Conservation (phyloP, 1,284 basidiomycete species). For the Hymenochaete sp. region DNA sequence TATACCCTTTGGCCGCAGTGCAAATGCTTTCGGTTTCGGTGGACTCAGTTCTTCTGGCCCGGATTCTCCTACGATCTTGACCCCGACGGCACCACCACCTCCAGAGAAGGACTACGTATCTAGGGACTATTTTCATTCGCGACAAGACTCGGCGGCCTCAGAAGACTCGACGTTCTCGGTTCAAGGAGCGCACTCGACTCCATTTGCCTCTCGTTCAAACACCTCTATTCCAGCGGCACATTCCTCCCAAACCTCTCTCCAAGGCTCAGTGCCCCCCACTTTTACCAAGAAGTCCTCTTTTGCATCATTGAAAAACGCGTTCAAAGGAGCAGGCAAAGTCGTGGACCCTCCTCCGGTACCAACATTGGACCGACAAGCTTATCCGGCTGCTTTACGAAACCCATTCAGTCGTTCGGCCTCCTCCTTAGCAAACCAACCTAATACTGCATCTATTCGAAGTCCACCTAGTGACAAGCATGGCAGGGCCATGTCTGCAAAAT, state of each 20-base stretch:
- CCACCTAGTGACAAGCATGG: constrained; percentile 35
- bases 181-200: constrained; percentile 24
- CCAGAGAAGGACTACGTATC: constrained; percentile 30
- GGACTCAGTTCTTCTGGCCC: constrained; percentile 40
- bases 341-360: constrained; percentile 56
- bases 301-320: constrained; percentile 81
- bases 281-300: constrained; percentile 79
- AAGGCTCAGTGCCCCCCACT: constrained; percentile 37
- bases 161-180: constrained; percentile 59
- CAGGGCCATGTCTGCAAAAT: constrained; percentile 34
- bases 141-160: constrained; percentile 66
- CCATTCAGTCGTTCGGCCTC: constrained; percentile 75
- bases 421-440: constrained; percentile 40
- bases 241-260: constrained; percentile 60
- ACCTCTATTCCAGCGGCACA: constrained; percentile 50
- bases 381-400: constrained; percentile 63
- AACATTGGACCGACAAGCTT: constrained; percentile 51
- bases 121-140: constrained; percentile 59
- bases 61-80: constrained; percentile 57
- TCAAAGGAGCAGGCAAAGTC: constrained; percentile 61
- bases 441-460: constrained; percentile 30
- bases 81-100: constrained; percentile 40
- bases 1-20: constrained; percentile 54
- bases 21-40: constrained; percentile 28
- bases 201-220: constrained; percentile 32